Base-by-base conservation (phyloP, 2,329 filamentous ascomycete species). In the Cercospora janseana region DNA sequence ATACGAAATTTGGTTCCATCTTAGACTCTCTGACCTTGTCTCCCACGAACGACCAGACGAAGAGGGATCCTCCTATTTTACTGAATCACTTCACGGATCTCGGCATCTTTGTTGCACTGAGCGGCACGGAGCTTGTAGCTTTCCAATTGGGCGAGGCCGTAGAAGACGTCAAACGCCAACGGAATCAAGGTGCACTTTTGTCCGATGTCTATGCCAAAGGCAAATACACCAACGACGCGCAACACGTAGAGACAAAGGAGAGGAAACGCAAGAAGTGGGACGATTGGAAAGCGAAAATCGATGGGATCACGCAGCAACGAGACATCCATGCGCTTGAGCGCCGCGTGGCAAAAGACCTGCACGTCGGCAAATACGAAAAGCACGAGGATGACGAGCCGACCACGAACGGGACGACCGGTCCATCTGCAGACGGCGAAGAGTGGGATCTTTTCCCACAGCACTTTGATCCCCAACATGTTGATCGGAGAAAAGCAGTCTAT, bases 171-270 rank as follows among this genome's bases (percentile, higher is more conserved):
- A 74, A 72, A 54, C 64, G 69, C 20, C 56, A 60, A n/a, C 70
- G 65, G 57, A 59, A 61, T 3, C 59, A 66, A 29, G 67, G 66
- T 44, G 83, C 85, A 6, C 73, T 87, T 6, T 71, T 91, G 20
- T 85, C 87, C 26, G 86, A 91, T 63, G 86, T 86, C 0, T 80
- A 91, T 46, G 85, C 86, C 1, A 83, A 83, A 52, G 86, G 85
- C 2, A 71, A 79, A 24, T 43, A 46, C 21, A 31, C 45, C 10
- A 44, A 49, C 23, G 46, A 41, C 5, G 34, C 52, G 9, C 45
- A 54, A 12, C 27, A 35, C 7, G 10, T 42, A 2, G 49, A 53
- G 27, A 49, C 16, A 46, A 48, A 42, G 47, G 54, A 56, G 28
- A 59, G 56, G 43, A 52, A 52, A 42, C 50, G 43, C 20, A 46